Base-by-base conservation (phyloP, 176 grass and related monocot species). In the Pharus latifolius region DNA sequence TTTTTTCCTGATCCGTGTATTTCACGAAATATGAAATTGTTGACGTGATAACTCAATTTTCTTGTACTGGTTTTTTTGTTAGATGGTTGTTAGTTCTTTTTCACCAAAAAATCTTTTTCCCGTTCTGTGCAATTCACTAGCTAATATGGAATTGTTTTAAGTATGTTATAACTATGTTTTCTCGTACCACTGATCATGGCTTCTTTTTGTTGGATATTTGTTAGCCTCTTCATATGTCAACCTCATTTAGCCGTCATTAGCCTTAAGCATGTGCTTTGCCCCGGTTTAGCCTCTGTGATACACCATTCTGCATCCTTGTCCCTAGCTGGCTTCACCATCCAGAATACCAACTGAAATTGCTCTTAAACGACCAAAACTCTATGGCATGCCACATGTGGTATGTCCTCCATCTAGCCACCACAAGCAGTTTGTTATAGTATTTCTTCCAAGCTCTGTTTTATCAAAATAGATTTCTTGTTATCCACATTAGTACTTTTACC, bases 181-280 rank as follows among this genome's bases (percentile, higher is more conserved):
- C 75, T 60, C n/a, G 8, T 10, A 19, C 2, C 16, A 10, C 2
- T 22, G 17, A 5, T 68, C 14, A n/a, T 58, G 46, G 72, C 37
- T 63, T 64, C 37, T 54, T 15, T 25, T 23, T 56, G 56, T 16
- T n/a, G 28, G 58, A 40, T 7, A 8, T 50, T 28, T 73, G 67
- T 73, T 72, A 60, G 63, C 60, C 60, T 60, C 52, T 19, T 31
- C 61, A 15, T 11, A 49, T 70, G 63, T 59, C 82, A 61, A 46
- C 69, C 54, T 79, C 69, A 47, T 56, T n/a, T n/a, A n/a, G n/a
- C n/a, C n/a, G n/a, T n/a, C n/a, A 33, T 34, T 52, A 51, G 37
- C 53, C 23, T 63, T 69, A 41, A 25, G 56, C 70, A 85, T 80
- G 83, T 85, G 83, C 56, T 56, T 16, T 42, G 70, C 30, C 47